phyloP scores from a whole-genome alignment of 306 rosid genomes.

The Ceratonia siliqua region DNA sequence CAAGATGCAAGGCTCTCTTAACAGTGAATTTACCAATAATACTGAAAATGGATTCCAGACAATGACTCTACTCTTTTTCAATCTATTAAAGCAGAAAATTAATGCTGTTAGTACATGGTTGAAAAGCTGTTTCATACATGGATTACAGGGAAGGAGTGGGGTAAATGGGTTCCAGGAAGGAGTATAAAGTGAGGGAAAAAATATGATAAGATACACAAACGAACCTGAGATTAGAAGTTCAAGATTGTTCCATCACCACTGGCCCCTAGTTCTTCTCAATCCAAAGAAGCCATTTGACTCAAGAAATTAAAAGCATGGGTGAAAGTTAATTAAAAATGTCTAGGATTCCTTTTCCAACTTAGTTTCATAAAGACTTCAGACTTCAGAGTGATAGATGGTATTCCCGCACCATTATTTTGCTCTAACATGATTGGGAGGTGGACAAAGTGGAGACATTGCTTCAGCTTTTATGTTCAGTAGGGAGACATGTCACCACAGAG shows the following conservation, averaged over 20 bases:
- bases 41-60: not conserved
- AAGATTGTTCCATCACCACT: not conserved
- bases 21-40: not conserved
- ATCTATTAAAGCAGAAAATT: not conserved
- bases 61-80: not conserved
- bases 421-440: not conserved
- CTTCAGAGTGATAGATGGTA: not conserved
- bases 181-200: not conserved
- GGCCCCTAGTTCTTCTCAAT: too few relatives aligned
- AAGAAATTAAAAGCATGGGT: not conserved
- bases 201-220: not conserved
- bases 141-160: not conserved
- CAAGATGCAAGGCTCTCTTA: not conserved
- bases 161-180: not conserved
- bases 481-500: not conserved
- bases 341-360: not conserved
- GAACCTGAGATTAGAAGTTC: not conserved
- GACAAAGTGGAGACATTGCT: not conserved
- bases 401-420: not conserved
- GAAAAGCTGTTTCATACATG: too few relatives aligned
- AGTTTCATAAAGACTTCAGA: not conserved
- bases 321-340: not conserved
- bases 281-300: not conserved
- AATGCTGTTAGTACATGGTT: not conserved
- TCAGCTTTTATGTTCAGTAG: constrained; percentile 6